These are phyloP conservation scores for Aspergillus aculeatinus DNA, from an alignment of 2,329 filamentous ascomycete species.

Conservation along the genomic window DNA sequence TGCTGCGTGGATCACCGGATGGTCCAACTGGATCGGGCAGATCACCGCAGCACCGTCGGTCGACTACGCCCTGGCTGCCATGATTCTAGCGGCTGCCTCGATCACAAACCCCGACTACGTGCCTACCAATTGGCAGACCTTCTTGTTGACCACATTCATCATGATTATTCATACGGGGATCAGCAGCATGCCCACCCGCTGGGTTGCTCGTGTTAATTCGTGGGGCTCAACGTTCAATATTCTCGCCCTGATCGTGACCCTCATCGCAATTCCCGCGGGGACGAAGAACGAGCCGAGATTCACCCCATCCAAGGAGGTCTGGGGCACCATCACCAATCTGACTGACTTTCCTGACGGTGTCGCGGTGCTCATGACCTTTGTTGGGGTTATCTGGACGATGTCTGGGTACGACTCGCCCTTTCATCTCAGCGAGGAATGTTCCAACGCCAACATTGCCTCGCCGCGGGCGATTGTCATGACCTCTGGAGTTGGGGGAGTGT, in stretches of 20 bases:
- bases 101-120: slow-evolving; percentile 66
- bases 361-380: slow-evolving; percentile 69
- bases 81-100: slow-evolving; percentile 70
- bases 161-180: slow-evolving; percentile 68
- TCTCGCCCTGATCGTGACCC: slow-evolving; percentile 62
- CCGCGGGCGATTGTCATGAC: slow-evolving; percentile 72
- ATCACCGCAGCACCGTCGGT: slow-evolving; percentile 66
- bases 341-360: slow-evolving; percentile 68
- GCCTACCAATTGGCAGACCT: slow-evolving; percentile 66
- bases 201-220: slow-evolving; percentile 69
- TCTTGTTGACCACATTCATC: slow-evolving; percentile 64
- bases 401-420: slow-evolving; percentile 68
- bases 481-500: slow-evolving; percentile 62
- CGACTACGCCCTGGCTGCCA: slow-evolving; percentile 65
- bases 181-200: slow-evolving; percentile 68
- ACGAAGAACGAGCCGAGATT: slow-evolving; percentile 61
- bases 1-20: slow-evolving; percentile 68
- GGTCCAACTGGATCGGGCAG: slow-evolving; percentile 69
- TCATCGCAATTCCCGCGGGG: slow-evolving; percentile 67
- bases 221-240: slow-evolving; percentile 71
- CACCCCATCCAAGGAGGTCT: slow-evolving; percentile 58
- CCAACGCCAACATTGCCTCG: slow-evolving; percentile 68
- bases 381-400: slow-evolving; percentile 70
- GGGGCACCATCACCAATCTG: slow-evolving; percentile 64
- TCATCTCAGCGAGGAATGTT: slow-evolving; percentile 73